Evolutionary conservation across 202 grass and related monocot genomes (phyloP).

Genomic region (Carex arenaria): DNA sequence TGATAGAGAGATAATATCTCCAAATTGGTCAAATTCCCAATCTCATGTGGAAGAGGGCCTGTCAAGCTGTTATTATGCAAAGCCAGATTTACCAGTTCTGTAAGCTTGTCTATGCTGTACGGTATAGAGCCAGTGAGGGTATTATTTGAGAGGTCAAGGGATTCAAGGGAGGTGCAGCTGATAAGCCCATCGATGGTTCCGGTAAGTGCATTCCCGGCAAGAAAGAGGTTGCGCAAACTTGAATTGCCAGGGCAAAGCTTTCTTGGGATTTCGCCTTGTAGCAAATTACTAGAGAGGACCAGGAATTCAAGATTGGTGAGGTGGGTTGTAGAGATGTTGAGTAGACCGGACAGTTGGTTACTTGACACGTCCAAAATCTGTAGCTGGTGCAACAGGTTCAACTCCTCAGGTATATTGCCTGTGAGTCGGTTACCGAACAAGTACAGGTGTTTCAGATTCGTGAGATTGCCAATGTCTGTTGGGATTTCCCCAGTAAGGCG

Average conservation of each 20-base stretch:
- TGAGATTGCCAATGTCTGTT: conserved; percentile 38
- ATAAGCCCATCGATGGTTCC: conserved; percentile 53
- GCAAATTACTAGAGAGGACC: conserved; percentile 49
- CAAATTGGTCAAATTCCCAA: conserved; percentile 68
- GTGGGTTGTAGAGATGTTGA: conserved; percentile 43
- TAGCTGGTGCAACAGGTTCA: conserved; percentile 62
- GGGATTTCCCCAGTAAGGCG: conserved; percentile 47
- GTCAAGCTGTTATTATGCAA: conserved; percentile 90
- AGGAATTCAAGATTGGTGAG: conserved; percentile 63
- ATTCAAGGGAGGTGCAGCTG: conserved; percentile 42
- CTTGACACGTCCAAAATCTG: conserved; percentile 64
- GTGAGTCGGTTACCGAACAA: conserved; percentile 72
- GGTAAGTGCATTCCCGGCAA: conserved; percentile 50
- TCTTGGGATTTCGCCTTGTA: conserved; percentile 47
- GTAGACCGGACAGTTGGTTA: conserved; percentile 62
- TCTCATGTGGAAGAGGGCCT: conserved; percentile 43
- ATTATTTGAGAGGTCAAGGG: conserved; percentile 74
- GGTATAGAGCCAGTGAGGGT: conserved; percentile 57
- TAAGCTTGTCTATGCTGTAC: conserved; percentile 39
- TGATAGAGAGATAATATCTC: conserved; percentile 82
- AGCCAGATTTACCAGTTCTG: conserved; percentile 59
- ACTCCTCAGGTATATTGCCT: conserved; percentile 42
- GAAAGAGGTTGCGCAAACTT: conserved; percentile 56
- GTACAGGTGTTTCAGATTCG: conserved; percentile 61
- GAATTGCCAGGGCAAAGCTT: conserved; percentile 33